Percentiles rank a stretch among this genome's conserved stretches.
Conservation (phyloP, 345 rosid genomes). For the Hibiscus tridactylites region DNA sequence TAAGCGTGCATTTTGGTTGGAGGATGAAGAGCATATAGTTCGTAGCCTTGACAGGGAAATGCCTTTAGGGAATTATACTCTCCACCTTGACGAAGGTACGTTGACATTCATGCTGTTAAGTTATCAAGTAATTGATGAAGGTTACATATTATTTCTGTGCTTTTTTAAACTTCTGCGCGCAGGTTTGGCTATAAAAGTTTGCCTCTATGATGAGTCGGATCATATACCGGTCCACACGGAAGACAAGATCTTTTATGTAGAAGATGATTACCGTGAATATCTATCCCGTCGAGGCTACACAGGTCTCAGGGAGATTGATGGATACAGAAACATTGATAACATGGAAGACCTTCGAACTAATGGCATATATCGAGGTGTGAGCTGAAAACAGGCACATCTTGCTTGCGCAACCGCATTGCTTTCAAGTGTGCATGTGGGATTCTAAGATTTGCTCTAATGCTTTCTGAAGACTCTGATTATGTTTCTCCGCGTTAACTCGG, state of each 20-base stretch:
- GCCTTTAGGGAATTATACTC: constrained; percentile 86
- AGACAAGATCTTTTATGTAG: constrained; percentile 55
- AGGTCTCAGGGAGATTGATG: constrained; percentile 69
- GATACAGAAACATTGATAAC: constrained; percentile 65
- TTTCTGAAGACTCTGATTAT: background rate
- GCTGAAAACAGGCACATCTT: constrained; percentile 23
- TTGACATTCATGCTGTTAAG: background rate
- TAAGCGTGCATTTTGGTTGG: constrained; percentile 93
- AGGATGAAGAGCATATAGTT: constrained; percentile 84
- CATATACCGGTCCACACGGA: constrained; percentile 75
- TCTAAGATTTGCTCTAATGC: background rate
- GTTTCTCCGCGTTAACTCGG: background rate
- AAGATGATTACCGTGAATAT: constrained; percentile 83
- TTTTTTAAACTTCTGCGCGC: constrained; percentile 9
- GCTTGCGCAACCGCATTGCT: background rate
- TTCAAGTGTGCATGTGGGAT: constrained; percentile 1
- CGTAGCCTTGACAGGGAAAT: constrained; percentile 86
- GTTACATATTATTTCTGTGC: background rate
- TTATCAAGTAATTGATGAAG: background rate
- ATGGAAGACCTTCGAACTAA: constrained; percentile 91
- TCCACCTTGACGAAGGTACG: constrained; percentile 85
- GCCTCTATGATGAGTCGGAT: constrained; percentile 75
- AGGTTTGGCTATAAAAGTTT: constrained; percentile 78
- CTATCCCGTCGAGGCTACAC: constrained; percentile 63
- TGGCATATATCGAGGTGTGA: constrained; percentile 67